A percentile compares a stretch with the other conserved stretches of the same genome.
phyloP scores from a whole-genome alignment of 495 filamentous ascomycete species.

The Tuber melanosporum region DNA sequence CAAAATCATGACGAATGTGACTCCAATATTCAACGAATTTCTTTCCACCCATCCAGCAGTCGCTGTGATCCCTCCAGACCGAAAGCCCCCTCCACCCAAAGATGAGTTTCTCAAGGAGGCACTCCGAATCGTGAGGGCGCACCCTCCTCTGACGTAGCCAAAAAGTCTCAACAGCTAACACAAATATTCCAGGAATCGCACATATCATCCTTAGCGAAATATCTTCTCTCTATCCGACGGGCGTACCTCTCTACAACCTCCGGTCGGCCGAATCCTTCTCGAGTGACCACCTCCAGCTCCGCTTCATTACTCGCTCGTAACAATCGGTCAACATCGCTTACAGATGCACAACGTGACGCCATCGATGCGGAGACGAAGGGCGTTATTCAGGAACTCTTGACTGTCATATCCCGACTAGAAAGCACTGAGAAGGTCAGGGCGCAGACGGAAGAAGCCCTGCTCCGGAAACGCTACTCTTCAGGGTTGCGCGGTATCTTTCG shows the following conservation, averaged over 20 bases:
- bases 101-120: slow-evolving; percentile 96
- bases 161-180: slow-evolving; percentile 14
- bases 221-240: slow-evolving; percentile 76
- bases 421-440: slow-evolving; percentile 76
- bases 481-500: slow-evolving; percentile 30
- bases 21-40: slow-evolving; percentile 61
- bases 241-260: slow-evolving; percentile 76
- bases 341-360: slow-evolving; percentile 64
- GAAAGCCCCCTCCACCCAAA: slow-evolving; percentile 47
- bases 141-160: slow-evolving; percentile 12
- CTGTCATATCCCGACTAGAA: slow-evolving; percentile 66
- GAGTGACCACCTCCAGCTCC: slow-evolving; percentile 46
- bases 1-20: slow-evolving; percentile 53
- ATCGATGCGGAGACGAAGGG: slow-evolving; percentile 80
- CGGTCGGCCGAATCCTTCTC: slow-evolving; percentile 47
- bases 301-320: slow-evolving; percentile 42
- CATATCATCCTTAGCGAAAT: slow-evolving; percentile 65
- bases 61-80: slow-evolving; percentile 41
- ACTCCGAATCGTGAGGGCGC: slow-evolving; percentile 72
- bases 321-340: slow-evolving; percentile 48
- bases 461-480: slow-evolving; percentile 58
- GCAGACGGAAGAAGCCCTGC: slow-evolving; percentile 58
- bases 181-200: slow-evolving; percentile 65
- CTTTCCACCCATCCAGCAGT: slow-evolving; percentile 52
- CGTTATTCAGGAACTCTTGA: slow-evolving; percentile 73